Conservation (phyloP, 2,329 filamentous ascomycete species). For the Stachybotrys elegans region DNA sequence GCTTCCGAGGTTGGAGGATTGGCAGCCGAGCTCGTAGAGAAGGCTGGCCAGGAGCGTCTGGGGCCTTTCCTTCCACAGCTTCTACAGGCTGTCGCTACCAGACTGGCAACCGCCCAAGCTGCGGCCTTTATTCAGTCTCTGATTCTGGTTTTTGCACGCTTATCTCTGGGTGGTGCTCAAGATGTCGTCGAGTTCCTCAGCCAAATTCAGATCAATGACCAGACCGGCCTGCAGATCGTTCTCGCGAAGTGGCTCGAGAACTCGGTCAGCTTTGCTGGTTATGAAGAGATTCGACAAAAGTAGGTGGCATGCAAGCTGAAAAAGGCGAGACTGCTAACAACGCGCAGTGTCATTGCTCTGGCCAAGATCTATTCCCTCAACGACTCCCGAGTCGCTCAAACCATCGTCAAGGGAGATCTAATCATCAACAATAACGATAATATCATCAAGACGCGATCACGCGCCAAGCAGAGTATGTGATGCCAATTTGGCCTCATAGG, state of each 20-base stretch:
- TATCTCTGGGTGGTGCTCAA: constrained; percentile 77
- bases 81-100: constrained; percentile 79
- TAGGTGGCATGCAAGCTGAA: constrained; percentile 37
- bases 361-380: constrained; percentile 87
- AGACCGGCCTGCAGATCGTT: constrained; percentile 84
- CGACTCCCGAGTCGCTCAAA: constrained; percentile 71
- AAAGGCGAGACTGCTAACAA: constrained; percentile 20
- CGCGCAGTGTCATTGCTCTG: constrained; percentile 74
- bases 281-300: constrained; percentile 97
- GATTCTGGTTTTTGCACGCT: constrained; percentile 88
- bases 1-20: constrained; percentile 95
- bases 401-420: constrained; percentile 86
- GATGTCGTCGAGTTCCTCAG: constrained; percentile 92
- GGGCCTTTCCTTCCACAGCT: constrained; percentile 88
- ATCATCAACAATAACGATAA: constrained; percentile 70
- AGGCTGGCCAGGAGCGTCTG: constrained; percentile 84
- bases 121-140: constrained; percentile 92
- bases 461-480: constrained; percentile 70
- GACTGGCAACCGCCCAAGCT: constrained; percentile 75
- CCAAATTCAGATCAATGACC: constrained; percentile 72
- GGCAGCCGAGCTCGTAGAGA: constrained; percentile 91
- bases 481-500: no score
- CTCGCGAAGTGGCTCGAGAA: constrained; percentile 96
- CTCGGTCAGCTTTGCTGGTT: constrained; percentile 94
- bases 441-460: constrained; percentile 89